phyloP scores from a whole-genome alignment of 2,329 filamentous ascomycete genomes.

The Lachnellula hyalina region DNA sequence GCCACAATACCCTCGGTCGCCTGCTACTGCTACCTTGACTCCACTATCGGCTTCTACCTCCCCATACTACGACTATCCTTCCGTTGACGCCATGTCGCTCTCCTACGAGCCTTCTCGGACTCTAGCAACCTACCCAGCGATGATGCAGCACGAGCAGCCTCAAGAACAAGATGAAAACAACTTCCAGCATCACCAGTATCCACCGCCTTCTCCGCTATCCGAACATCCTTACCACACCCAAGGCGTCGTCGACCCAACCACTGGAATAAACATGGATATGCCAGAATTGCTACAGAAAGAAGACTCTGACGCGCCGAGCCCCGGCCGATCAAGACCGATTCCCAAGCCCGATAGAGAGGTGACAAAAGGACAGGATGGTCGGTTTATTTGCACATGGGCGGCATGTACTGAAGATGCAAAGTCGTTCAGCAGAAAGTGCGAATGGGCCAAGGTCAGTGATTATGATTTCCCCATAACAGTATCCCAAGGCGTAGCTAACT shows the following conservation, averaged over 20 bases:
- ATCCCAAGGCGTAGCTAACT: constrained; percentile 1
- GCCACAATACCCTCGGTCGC: constrained; percentile 1
- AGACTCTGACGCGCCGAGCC: constrained; percentile 26
- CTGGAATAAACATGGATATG: constrained; percentile 23
- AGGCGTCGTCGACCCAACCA: constrained; percentile 15
- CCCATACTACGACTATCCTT: constrained; percentile 1
- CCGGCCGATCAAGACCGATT: constrained; percentile 42
- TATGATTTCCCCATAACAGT: not conserved
- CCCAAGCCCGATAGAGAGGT: constrained; percentile 54
- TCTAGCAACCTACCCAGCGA: constrained; percentile 25
- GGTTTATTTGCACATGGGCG: constrained; percentile 67
- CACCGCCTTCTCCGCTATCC: constrained; percentile 26
- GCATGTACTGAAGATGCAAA: constrained; percentile 62
- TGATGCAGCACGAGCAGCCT: constrained; percentile 29
- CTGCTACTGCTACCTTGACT: constrained; percentile 11
- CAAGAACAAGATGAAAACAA: constrained; percentile 26
- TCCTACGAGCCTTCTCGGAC: constrained; percentile 24
- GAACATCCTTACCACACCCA: constrained; percentile 28
- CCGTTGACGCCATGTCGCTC: constrained; percentile 22
- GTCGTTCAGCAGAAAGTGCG: constrained; percentile 77
- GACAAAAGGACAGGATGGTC: constrained; percentile 62
- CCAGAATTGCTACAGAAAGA: constrained; percentile 27
- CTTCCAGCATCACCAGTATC: constrained; percentile 27
- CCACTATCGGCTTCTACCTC: not conserved
- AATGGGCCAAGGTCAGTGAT: constrained; percentile 76